These are phyloP conservation scores for Lycium ferocissimum DNA, from an alignment of 257 asterid species.

Conservation along the genomic window DNA sequence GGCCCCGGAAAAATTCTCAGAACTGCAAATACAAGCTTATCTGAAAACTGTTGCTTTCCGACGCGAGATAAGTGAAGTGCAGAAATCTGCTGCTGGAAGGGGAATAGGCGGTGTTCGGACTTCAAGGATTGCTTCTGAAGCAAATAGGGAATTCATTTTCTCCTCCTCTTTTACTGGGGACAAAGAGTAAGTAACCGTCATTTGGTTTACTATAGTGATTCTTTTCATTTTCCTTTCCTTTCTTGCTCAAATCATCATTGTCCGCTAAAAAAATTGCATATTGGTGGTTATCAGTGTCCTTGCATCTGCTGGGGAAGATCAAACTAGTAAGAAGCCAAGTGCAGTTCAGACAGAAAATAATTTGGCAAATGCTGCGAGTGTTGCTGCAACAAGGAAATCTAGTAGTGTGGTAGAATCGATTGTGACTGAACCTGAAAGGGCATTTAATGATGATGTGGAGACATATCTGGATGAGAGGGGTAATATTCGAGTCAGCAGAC, in stretches of 20 bases:
- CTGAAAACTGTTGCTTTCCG: slow-evolving; percentile 98
- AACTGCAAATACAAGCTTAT: slow-evolving; percentile 92
- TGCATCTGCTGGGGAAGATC: slow-evolving; percentile 72
- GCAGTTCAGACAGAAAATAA: slow-evolving; percentile 44
- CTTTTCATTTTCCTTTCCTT: slow-evolving; percentile 19
- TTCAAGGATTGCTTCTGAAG: slow-evolving; percentile 96
- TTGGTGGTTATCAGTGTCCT: slow-evolving; percentile 60
- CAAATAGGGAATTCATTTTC: slow-evolving; percentile 92
- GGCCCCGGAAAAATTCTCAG: slow-evolving; percentile 94
- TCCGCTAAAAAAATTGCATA: slow-evolving; percentile 6
- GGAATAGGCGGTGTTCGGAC: slow-evolving; percentile 90
- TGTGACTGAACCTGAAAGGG: slow-evolving; percentile 53
- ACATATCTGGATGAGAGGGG: slow-evolving; percentile 95
- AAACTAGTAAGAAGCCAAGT: slow-evolving; percentile 44
- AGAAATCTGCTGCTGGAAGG: slow-evolving; percentile 89
- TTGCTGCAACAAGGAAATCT: slow-evolving; percentile 43
- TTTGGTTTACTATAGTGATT: slow-evolving; percentile 22
- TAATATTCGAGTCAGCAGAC: slow-evolving; percentile 76
- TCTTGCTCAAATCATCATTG: slow-evolving; percentile 30
- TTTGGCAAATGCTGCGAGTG: slow-evolving; percentile 40
- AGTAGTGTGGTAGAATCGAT: slow-evolving; percentile 48
- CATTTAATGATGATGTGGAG: slow-evolving; percentile 69
- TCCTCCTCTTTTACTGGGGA: slow-evolving; percentile 90
- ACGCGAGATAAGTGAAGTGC: slow-evolving; percentile 93
- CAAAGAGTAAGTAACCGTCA: slow-evolving; percentile 60